Base-by-base conservation (phyloP, 148 eudicot genomes). In the Chenopodium quinoa region DNA sequence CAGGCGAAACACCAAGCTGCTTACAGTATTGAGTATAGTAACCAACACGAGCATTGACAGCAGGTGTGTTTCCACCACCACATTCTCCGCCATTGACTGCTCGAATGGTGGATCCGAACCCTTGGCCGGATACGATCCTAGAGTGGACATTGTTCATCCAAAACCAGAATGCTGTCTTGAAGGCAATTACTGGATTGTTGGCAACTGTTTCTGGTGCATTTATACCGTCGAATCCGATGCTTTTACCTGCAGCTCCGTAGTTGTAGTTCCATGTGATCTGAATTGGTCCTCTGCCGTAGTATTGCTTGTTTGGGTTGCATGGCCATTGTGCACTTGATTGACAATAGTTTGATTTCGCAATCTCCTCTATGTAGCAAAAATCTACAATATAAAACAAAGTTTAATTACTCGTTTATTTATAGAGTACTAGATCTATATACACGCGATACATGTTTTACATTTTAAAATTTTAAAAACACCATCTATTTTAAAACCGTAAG, bases 291-390 rank as follows among this genome's bases (percentile, higher is more conserved):
- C 87, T 64, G 0, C 89, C 89, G 44, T 69, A 80, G 87, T 88
- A 88, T 17, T 72, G 22, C 65, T 84, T 83, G 77, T 64, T 75
- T 9, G 87, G 82, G 14, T 85, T 83, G 84, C 88, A 88, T 12
- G 81, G 89, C 81, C 80, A 89, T 29, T 82, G 27, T 47, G 65
- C 79, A 75, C 81, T 88, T 8, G 76, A 71, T 23, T 75, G 20
- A 47, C 93, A 91, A 25, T 91, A 91, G 82, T 88, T 69, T 3
- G 88, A 81, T 50, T 90, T 91, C 50, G 80, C 73, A 2, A 83
- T 83, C 81, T 90, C 93, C 29, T 90, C 86, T 80, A 86, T 86
- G 79, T 82, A 76, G 86, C 93, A 90, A 85, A 89, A 90, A 56
- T 82, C 93, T 90, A 78, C 71, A 48, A 19, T 4, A 80, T 17